Evolutionary conservation across 768 basidiomycete genomes (phyloP).

Genomic region (Nevesoporus exiguus): DNA sequence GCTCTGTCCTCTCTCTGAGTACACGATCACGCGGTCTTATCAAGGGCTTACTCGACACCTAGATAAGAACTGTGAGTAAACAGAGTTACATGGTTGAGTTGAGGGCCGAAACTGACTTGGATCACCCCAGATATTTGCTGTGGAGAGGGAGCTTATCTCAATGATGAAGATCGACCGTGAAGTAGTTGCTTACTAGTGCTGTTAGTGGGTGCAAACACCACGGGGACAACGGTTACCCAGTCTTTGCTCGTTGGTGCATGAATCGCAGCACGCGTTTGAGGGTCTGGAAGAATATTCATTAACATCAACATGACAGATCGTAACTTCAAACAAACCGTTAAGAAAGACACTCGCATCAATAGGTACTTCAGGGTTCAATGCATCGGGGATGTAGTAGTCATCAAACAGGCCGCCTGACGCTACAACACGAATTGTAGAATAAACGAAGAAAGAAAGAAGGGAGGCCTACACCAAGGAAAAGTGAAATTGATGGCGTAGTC

Average conservation of each 20-base stretch:
- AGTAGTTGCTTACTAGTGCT: slow-evolving; percentile 11
- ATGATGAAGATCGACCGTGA: background rate
- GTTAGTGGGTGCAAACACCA: slow-evolving; percentile 18
- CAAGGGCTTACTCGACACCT: slow-evolving; percentile 26
- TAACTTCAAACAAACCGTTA: slow-evolving; percentile 47
- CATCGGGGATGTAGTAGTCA: slow-evolving; percentile 47
- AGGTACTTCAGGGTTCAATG: slow-evolving; percentile 40
- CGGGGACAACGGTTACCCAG: slow-evolving; percentile 31
- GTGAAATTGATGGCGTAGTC: slow-evolving; percentile 74
- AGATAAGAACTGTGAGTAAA: background rate
- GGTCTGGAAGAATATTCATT: slow-evolving; percentile 35
- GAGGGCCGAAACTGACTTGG: slow-evolving; percentile 27
- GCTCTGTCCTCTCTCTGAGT: slow-evolving; percentile 38
- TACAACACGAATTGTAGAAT: background rate
- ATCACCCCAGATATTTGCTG: slow-evolving; percentile 21
- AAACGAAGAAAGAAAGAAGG: background rate
- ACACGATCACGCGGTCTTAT: background rate
- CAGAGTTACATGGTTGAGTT: background rate
- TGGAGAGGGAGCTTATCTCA: background rate
- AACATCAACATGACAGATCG: slow-evolving; percentile 49
- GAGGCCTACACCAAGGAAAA: slow-evolving; percentile 49
- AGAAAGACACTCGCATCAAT: slow-evolving; percentile 53
- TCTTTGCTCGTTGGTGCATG: slow-evolving; percentile 65
- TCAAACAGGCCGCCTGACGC: slow-evolving; percentile 34
- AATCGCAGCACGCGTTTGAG: slow-evolving; percentile 49